Percentiles rank a stretch among this genome's conserved stretches.
Conservation (phyloP, 176 grass and related monocot genomes). For the Typha latifolia region DNA sequence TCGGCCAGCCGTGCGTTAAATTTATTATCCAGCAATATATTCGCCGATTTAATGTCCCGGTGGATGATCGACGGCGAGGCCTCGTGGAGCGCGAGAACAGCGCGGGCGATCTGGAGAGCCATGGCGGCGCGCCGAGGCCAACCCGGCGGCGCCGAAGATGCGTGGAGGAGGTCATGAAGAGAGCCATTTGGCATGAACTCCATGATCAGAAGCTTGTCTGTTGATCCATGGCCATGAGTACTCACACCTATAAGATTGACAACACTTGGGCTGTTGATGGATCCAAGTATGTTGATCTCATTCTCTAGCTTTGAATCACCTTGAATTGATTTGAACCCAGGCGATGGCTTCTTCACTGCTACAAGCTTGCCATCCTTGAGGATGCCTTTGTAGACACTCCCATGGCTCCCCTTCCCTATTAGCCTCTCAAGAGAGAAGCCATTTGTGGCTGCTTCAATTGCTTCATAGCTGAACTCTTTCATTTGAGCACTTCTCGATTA, state of each 20-base stretch:
- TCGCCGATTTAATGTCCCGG: constrained; percentile 86
- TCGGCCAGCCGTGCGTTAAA: constrained; percentile 60
- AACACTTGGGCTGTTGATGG: constrained; percentile 36
- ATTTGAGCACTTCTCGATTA: constrained; percentile 12
- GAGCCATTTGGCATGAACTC: constrained; percentile 81
- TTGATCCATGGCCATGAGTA: background rate
- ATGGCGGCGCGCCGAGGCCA: constrained; percentile 54
- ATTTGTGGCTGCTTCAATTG: constrained; percentile 60
- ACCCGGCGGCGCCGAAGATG: constrained; percentile 33
- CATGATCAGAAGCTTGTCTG: constrained; percentile 49
- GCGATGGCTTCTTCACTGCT: constrained; percentile 57
- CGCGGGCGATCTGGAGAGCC: constrained; percentile 65
- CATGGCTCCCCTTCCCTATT: constrained; percentile 91
- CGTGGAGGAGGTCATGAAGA: constrained; percentile 75
- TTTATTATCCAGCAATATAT: constrained; percentile 57
- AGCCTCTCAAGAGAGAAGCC: constrained; percentile 54
- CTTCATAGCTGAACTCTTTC: constrained; percentile 68
- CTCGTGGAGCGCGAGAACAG: constrained; percentile 52
- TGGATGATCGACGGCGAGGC: constrained; percentile 44
- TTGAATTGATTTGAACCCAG: constrained; percentile 6
- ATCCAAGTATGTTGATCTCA: constrained; percentile 74
- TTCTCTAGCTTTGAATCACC: constrained; percentile 54
- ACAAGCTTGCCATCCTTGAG: constrained; percentile 29
- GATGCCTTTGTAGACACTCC: constrained; percentile 63
- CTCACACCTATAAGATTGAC: constrained; percentile 50